Conservation (phyloP, 108 stramenopile species). For the Skeletonema menzelii region DNA sequence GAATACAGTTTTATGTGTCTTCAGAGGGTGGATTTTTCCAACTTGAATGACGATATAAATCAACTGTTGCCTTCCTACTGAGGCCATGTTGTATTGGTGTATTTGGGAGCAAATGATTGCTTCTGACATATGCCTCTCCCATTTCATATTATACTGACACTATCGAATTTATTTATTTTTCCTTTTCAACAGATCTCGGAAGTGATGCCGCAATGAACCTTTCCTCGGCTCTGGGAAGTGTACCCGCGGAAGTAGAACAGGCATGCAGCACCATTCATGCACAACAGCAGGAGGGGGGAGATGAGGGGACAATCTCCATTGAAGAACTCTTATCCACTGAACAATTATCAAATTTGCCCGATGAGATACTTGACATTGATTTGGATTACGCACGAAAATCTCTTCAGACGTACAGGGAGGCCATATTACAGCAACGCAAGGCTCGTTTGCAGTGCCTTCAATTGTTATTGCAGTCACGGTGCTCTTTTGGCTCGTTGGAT, state of each 20-base stretch:
- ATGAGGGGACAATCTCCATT: constrained; percentile 3
- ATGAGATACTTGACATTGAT: constrained; percentile 72
- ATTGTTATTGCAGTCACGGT: constrained; percentile 70
- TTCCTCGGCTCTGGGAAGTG: constrained; percentile 44
- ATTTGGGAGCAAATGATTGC: not conserved
- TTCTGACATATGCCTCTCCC: too few relatives aligned
- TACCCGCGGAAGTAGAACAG: constrained; percentile 63
- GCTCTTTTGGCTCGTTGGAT: constrained; percentile 75
- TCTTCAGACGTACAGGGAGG: constrained; percentile 55
- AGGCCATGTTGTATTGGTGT: constrained; percentile 1
- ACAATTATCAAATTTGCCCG: constrained; percentile 51
- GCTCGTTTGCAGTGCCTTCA: constrained; percentile 61
- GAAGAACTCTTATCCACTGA: constrained; percentile 38
- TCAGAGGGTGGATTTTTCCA: not conserved
- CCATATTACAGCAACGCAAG: constrained; percentile 58
- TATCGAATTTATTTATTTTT: too few relatives aligned
- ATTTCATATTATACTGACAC: not conserved
- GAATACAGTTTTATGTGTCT: constrained; percentile 6
- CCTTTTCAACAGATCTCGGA: constrained; percentile 55
- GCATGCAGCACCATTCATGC: constrained; percentile 28
- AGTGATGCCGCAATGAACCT: constrained; percentile 72
- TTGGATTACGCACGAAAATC: constrained; percentile 61
- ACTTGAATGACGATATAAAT: constrained; percentile 2
- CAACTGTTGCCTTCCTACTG: constrained; percentile 6
- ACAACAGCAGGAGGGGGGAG: constrained; percentile 9